Evolutionary conservation across 2,329 filamentous ascomycete species (phyloP).

Genomic region (Alternaria atra): DNA sequence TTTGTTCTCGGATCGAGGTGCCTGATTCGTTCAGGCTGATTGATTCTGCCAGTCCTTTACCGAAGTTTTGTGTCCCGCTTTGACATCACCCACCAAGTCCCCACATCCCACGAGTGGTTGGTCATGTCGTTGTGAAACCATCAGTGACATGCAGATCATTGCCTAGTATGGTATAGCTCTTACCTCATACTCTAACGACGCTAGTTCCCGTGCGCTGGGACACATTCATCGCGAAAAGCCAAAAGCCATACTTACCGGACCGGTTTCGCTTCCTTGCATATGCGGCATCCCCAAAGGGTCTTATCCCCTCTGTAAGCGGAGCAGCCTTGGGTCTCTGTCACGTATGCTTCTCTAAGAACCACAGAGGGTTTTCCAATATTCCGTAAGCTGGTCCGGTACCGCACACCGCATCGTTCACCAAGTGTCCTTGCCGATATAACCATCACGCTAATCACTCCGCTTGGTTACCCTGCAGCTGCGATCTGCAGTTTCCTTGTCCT

Average conservation of each 20-base stretch:
- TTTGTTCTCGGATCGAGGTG: conserved; percentile 1
- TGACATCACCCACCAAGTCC: conserved; percentile 10
- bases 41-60: not conserved
- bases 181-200: conserved; percentile 12
- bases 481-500: conserved; percentile 15
- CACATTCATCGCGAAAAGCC: not conserved
- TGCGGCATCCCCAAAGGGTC: not conserved
- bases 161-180: conserved; percentile 16
- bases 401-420: conserved; percentile 7
- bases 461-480: conserved; percentile 16
- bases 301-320: not conserved
- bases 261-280: conserved; percentile 3
- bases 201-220: conserved; percentile 8
- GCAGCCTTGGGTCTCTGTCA: not conserved
- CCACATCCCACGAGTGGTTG: conserved; percentile 18
- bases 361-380: not conserved
- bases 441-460: conserved; percentile 2
- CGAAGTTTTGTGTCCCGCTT: conserved; percentile 6
- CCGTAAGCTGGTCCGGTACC: conserved; percentile 8
- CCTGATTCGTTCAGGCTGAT: not conserved
- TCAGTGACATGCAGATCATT: conserved; percentile 21
- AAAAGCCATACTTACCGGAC: conserved; percentile 7
- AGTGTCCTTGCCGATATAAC: not conserved
- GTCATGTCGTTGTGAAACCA: conserved; percentile 9
- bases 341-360: not conserved